Base-by-base conservation (phyloP, 2,329 filamentous ascomycete genomes). In the Alternaria gaisen region DNA sequence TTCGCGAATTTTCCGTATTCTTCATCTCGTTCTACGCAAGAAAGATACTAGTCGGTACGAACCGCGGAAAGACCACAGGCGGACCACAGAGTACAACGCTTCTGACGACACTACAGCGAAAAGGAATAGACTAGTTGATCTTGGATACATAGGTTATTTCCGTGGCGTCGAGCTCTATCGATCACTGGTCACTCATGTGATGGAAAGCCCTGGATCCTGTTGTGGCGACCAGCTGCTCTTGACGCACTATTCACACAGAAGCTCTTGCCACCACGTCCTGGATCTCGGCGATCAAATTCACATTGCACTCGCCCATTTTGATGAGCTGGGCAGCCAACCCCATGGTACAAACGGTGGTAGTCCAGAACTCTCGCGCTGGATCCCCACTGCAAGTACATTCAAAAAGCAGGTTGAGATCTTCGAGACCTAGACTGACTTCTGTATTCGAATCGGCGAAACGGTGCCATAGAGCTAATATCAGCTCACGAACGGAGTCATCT, bases 391-490 rank as follows among this genome's bases (percentile, higher is more conserved):
- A n/a, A 10, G 58, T 60, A 34, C 12, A 41, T 10, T 56, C 40
- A 34, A 60, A 60, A 18, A 60, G 46, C 18, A 56, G 34, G 18
- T 57, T 60, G 8, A 60, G 53, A 7, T 46, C 47, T 16, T 56
- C 41, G 34, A 57, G 24, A 22, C n/a, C 41, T 20, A 52, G 5
- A 26, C 56, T 32, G 5, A 60, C 18, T 18, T 56, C 46, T 22
- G 34, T 34, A 9, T 41, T 46, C 14, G 40, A 36, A 10, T 34
- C 40, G 3, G 32, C 36, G 3, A 47, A 32, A 42, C 30, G 11
- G 14, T 12, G 32, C 58, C 58, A 60, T 9, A 10, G 46, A 34
- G 44, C 32, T 12, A 60, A 20, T 36, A 56, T 44, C 14, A 51
- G 32, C 9, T 40, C 18, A 9, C 53, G 28, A 18, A 57, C 32